phyloP scores from a whole-genome alignment of 495 filamentous ascomycete genomes.

The Beverwykella pulmonaria region DNA sequence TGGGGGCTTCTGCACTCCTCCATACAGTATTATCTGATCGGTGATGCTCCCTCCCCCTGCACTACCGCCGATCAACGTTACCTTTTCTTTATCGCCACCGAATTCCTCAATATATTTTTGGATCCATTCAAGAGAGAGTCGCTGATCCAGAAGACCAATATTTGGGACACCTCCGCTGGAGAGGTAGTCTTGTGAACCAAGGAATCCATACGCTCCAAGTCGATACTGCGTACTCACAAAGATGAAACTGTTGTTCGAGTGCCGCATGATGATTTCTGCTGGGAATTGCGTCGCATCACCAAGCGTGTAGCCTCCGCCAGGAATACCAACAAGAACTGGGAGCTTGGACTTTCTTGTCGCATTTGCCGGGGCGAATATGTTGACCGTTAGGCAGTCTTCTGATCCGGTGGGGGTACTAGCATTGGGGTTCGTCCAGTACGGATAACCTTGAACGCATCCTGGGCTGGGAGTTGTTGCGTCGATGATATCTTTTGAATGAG shows the following conservation, averaged over 20 bases:
- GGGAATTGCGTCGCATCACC: neutral
- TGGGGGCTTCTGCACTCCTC: conserved; percentile 19
- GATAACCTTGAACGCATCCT: conserved; percentile 18
- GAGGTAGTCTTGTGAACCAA: neutral
- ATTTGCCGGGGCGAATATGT: conserved; percentile 12
- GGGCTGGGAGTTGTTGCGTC: conserved; percentile 7
- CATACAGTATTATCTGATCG: conserved; percentile 21
- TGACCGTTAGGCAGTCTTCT: conserved; percentile 27
- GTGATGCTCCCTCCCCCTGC: conserved; percentile 28
- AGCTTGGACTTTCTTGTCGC: conserved; percentile 6
- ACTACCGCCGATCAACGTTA: conserved; percentile 23
- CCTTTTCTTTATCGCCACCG: conserved; percentile 27
- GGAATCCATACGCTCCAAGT: conserved; percentile 24
- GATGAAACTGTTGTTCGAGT: conserved; percentile 16
- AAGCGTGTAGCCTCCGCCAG: conserved; percentile 23
- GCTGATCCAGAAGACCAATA: conserved; percentile 21
- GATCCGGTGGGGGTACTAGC: neutral
- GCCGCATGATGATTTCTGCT: conserved; percentile 2
- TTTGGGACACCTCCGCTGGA: neutral
- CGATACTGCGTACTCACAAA: conserved; percentile 19
- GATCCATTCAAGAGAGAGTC: conserved; percentile 20
- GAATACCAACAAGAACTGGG: conserved; percentile 24
- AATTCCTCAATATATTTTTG: conserved; percentile 27
- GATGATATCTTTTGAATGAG: neutral
- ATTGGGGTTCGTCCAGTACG: neutral